phyloP scores from a whole-genome alignment of 2,329 filamentous ascomycete genomes.

The Achaetomium macrosporum region DNA sequence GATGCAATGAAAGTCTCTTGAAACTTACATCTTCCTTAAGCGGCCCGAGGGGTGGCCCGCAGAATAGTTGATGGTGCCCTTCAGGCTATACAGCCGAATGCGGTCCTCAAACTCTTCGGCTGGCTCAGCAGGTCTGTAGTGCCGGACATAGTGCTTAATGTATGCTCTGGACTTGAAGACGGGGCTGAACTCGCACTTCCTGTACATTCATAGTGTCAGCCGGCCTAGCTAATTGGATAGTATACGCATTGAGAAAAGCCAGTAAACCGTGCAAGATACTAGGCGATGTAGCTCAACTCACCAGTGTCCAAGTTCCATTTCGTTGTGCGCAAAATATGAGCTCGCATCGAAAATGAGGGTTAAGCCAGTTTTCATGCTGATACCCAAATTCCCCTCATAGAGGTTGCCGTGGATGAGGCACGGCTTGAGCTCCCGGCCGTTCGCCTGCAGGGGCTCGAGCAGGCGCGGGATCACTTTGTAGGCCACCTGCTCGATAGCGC shows the following conservation, averaged over 20 bases:
- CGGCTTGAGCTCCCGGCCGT: slow-evolving; percentile 26
- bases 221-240: too few species aligned
- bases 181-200: slow-evolving; percentile 19
- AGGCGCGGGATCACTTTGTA: slow-evolving; percentile 30
- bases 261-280: too few species aligned
- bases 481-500: slow-evolving; percentile 19
- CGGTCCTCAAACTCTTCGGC: slow-evolving; percentile 17
- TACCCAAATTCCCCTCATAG: slow-evolving; percentile 37
- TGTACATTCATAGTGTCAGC: too few species aligned
- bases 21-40: slow-evolving; percentile 12
- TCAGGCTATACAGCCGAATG: slow-evolving; percentile 20
- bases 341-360: slow-evolving; percentile 35
- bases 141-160: slow-evolving; percentile 4
- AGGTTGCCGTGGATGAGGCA: slow-evolving; percentile 36
- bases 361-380: slow-evolving; percentile 26
- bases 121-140: slow-evolving; percentile 13
- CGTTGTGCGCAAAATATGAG: slow-evolving; percentile 37
- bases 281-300: slow-evolving; percentile 16
- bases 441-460: slow-evolving; percentile 23
- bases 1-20: neutral
- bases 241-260: too few species aligned
- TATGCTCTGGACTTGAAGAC: slow-evolving; percentile 11
- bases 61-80: slow-evolving; percentile 17
- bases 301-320: slow-evolving; percentile 33
- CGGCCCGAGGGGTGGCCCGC: slow-evolving; percentile 8